Percentiles rank a stretch among this genome's conserved stretches.
phyloP scores from a whole-genome alignment of 306 rosid species.

The Quillaja saponaria region DNA sequence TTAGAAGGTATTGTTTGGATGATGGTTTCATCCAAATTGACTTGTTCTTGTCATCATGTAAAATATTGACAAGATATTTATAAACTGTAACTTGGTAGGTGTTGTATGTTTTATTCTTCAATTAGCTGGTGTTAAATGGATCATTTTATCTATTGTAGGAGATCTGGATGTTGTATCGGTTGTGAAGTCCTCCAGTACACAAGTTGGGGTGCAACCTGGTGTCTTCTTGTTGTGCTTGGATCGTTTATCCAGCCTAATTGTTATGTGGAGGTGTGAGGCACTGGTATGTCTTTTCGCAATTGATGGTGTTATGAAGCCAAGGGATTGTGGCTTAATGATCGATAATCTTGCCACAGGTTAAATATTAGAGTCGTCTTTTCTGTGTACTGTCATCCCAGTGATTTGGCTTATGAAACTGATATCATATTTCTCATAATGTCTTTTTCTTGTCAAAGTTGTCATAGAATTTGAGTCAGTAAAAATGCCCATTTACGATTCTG shows the following conservation, averaged over 20 bases:
- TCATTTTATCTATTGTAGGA: conserved; percentile 41
- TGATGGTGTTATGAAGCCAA: conserved; percentile 42
- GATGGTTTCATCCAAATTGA: conserved; percentile 10
- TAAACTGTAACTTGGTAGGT: conserved; percentile 6
- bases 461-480: conserved; percentile 35
- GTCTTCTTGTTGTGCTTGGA: conserved; percentile 37
- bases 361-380: conserved; percentile 32
- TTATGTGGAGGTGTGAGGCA: conserved; percentile 43
- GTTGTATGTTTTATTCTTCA: conserved; percentile 15
- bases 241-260: conserved; percentile 30
- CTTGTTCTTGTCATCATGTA: conserved; percentile 16
- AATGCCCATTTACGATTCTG: conserved; percentile 18
- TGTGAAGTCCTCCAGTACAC: conserved; percentile 24
- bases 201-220: conserved; percentile 39
- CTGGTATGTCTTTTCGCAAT: conserved; percentile 36
- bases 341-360: conserved; percentile 37
- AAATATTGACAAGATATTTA: not conserved
- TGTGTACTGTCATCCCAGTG: conserved; percentile 34
- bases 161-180: conserved; percentile 25
- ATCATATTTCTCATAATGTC: no score
- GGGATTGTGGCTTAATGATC: conserved; percentile 36
- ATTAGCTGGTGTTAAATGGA: not conserved
- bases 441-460: conserved; percentile 21
- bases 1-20: conserved; percentile 52
- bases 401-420: conserved; percentile 30